phyloP scores from a whole-genome alignment of 352 stramenopile genomes.

The Pythium apleroticum region DNA sequence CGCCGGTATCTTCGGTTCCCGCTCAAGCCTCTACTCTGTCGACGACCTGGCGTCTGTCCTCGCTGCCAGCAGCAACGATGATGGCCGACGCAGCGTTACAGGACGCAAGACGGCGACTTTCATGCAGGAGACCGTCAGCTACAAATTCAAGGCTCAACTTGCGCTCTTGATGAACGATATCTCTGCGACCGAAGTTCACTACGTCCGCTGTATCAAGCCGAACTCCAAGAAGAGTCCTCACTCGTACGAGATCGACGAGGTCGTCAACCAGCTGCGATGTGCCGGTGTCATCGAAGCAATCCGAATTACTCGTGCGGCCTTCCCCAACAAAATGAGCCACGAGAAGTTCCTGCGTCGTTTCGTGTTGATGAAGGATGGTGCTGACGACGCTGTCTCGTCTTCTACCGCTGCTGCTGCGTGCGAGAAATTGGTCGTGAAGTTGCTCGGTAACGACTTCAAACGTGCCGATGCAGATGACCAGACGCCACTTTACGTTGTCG shows the following conservation, averaged over 20 bases:
- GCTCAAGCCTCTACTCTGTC: slow-evolving; percentile 55
- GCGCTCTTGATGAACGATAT: slow-evolving; percentile 87
- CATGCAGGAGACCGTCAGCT: slow-evolving; percentile 88
- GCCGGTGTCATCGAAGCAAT: slow-evolving; percentile 91
- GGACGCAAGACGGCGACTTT: slow-evolving; percentile 74
- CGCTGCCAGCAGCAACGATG: slow-evolving; percentile 47
- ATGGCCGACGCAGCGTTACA: slow-evolving; percentile 39
- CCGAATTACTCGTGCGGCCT: slow-evolving; percentile 86
- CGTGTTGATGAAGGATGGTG: slow-evolving; percentile 62
- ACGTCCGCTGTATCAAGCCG: slow-evolving; percentile 92
- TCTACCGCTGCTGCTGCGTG: slow-evolving; percentile 66
- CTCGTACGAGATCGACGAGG: slow-evolving; percentile 82
- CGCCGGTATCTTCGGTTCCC: slow-evolving; percentile 65
- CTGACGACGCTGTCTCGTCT: slow-evolving; percentile 21
- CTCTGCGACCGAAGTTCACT: slow-evolving; percentile 82
- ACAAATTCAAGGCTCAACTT: slow-evolving; percentile 90
- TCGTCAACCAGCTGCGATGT: slow-evolving; percentile 88
- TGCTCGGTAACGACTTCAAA: slow-evolving; percentile 53
- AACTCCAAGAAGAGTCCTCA: slow-evolving; percentile 78
- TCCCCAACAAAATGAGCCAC: slow-evolving; percentile 94
- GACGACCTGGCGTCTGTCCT: slow-evolving; percentile 55
- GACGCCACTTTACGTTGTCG: slow-evolving; percentile 67
- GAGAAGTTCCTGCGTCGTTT: slow-evolving; percentile 85
- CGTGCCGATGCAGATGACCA: slow-evolving; percentile 35
- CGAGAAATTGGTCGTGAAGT: slow-evolving; percentile 47